A percentile compares a stretch with the other conserved stretches of the same genome.
These are phyloP conservation scores for Melastoma candidum DNA, from an alignment of 441 rosid genomes.

Conservation along the genomic window DNA sequence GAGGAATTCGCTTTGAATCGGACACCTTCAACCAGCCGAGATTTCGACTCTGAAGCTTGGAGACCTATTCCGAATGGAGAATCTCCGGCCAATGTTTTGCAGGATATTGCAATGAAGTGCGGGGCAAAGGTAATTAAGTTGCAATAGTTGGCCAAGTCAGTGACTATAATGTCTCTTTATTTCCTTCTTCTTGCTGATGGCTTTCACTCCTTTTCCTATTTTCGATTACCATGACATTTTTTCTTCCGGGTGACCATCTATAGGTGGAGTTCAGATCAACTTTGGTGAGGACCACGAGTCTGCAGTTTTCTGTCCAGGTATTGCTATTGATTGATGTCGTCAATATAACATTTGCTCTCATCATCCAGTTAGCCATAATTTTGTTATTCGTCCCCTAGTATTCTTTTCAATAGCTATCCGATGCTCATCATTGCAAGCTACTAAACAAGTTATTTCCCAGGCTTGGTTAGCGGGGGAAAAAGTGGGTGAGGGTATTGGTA, in stretches of 20 bases:
- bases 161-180: too few relatives aligned
- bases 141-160: too few relatives aligned
- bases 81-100: conserved; percentile 50
- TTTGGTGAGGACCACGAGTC: conserved; percentile 57
- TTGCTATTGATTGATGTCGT: conserved; percentile 2
- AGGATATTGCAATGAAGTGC: conserved; percentile 73
- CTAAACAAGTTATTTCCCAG: conserved; percentile 28
- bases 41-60: conserved; percentile 55
- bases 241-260: conserved; percentile 15
- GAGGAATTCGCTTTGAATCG: conserved; percentile 49
- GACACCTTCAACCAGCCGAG: conserved; percentile 54
- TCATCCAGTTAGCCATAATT: background rate
- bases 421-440: background rate
- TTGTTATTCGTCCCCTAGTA: conserved; percentile 1
- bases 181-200: too few relatives aligned
- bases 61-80: conserved; percentile 47
- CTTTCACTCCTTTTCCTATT: background rate
- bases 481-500: conserved; percentile 77
- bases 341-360: background rate
- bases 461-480: conserved; percentile 87
- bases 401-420: background rate
- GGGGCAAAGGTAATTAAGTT: conserved; percentile 61
- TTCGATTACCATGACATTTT: conserved; percentile 2
- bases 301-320: conserved; percentile 86
- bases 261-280: conserved; percentile 76